phyloP scores from a whole-genome alignment of 345 rosid species.

The Dovyalis caffra region DNA sequence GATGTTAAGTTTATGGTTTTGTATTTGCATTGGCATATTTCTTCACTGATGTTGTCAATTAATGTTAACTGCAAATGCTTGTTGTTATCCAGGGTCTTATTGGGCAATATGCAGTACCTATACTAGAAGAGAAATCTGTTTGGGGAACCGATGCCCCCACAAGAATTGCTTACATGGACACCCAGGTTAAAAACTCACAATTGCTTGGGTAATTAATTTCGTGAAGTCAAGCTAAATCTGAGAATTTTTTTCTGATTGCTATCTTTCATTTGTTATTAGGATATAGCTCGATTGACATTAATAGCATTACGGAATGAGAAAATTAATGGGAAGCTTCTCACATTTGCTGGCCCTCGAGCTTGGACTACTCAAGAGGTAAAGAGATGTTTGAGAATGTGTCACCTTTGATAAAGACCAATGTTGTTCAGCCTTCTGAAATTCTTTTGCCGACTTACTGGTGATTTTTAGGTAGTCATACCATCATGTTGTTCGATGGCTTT shows the following conservation, averaged over 20 bases:
- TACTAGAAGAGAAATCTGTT: constrained; percentile 90
- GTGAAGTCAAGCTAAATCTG: background rate
- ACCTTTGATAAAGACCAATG: background rate
- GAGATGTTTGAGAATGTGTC: background rate
- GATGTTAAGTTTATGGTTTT: background rate
- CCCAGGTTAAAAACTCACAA: constrained; percentile 55
- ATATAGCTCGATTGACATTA: constrained; percentile 85
- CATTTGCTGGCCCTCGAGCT: constrained; percentile 96
- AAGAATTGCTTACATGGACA: constrained; percentile 96
- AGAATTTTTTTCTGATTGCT: background rate
- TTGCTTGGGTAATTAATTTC: background rate
- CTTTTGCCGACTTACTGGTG: background rate
- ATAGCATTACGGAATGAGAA: constrained; percentile 81
- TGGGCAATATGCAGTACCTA: constrained; percentile 96
- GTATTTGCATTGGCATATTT: background rate
- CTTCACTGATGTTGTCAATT: background rate
- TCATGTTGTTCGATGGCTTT: background rate
- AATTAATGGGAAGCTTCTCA: constrained; percentile 67
- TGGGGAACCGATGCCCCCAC: constrained; percentile 99
- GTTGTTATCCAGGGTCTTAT: constrained; percentile 63
- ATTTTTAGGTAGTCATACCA: background rate
- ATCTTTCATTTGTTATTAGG: constrained; percentile 41
- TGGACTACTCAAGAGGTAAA: constrained; percentile 98
- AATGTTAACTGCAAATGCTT: background rate
- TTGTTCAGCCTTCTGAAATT: background rate